phyloP scores from a whole-genome alignment of 805 yeast genomes.

The Zygotorulaspora chibaensis region DNA sequence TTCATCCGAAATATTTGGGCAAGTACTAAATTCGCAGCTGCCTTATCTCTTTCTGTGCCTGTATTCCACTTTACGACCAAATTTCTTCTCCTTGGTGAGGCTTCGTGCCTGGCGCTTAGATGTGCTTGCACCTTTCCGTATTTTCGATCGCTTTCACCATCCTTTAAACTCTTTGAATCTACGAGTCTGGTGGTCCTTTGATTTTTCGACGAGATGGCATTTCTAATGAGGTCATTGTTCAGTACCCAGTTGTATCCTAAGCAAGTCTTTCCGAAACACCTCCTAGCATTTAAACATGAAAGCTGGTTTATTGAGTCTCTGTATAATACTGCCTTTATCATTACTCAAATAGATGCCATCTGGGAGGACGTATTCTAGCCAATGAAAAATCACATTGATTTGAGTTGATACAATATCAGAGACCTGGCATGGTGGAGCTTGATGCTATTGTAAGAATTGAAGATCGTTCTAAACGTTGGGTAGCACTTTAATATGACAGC shows the following conservation, averaged over 20 bases:
- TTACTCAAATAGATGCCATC: not conserved
- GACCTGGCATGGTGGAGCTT: no score
- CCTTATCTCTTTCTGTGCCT: constrained; percentile 32
- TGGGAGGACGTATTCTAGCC: no score
- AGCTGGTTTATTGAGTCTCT: not conserved
- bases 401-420: no score
- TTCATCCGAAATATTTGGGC: constrained; percentile 23
- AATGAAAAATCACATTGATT: no score
- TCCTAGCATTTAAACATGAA: not conserved
- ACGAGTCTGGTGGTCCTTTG: constrained; percentile 3
- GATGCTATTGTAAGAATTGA: no score
- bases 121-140: not conserved
- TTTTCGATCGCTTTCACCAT: not conserved
- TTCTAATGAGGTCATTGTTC: constrained; percentile 17
- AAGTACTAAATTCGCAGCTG: constrained; percentile 25
- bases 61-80: constrained; percentile 25
- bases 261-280: constrained; percentile 2
- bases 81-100: constrained; percentile 6
- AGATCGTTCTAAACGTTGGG: no score
- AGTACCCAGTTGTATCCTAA: constrained; percentile 10
- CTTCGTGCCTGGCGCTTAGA: constrained; percentile 1
- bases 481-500: no score
- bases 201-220: constrained; percentile 17
- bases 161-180: not conserved
- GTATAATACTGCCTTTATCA: constrained; percentile 2